A percentile compares a stretch with the other conserved stretches of the same genome.
Evolutionary conservation across 1,284 basidiomycete species (phyloP).

Genomic region (Ceratobasidium sp.): DNA sequence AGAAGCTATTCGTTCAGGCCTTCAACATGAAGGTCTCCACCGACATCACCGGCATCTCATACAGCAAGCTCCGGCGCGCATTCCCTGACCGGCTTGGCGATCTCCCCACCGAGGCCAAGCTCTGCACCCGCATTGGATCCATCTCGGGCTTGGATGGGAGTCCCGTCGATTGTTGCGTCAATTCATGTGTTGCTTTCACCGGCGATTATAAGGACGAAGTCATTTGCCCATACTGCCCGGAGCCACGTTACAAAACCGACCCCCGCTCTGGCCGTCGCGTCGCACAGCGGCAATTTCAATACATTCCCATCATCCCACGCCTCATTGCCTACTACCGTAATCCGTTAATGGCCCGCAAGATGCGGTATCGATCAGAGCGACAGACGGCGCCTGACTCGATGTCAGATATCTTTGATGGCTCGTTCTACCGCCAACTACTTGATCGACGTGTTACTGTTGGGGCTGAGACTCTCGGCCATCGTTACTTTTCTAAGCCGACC

Average conservation of each 20-base stretch:
- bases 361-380: conserved; percentile 48
- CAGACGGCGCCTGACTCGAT: conserved; percentile 43
- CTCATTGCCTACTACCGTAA: conserved; percentile 24
- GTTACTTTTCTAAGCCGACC: conserved; percentile 50
- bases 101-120: background rate
- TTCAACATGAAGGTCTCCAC: conserved; percentile 43
- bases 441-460: conserved; percentile 38
- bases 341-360: conserved; percentile 44
- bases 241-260: conserved; percentile 17
- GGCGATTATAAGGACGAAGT: conserved; percentile 2
- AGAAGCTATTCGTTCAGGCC: background rate
- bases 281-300: conserved; percentile 25
- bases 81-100: conserved; percentile 18
- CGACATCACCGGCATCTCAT: conserved; percentile 20
- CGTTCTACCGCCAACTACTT: conserved; percentile 15
- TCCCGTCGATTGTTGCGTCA: conserved; percentile 43
- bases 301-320: conserved; percentile 44
- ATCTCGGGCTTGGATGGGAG: background rate
- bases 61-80: conserved; percentile 17
- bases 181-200: conserved; percentile 42
- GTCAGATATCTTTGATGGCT: conserved; percentile 47
- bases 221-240: conserved; percentile 40
- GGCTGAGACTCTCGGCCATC: conserved; percentile 45
- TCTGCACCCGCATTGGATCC: background rate
- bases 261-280: conserved; percentile 2